Conservation (phyloP, 148 eudicot genomes). For the Camellia sinensis region DNA sequence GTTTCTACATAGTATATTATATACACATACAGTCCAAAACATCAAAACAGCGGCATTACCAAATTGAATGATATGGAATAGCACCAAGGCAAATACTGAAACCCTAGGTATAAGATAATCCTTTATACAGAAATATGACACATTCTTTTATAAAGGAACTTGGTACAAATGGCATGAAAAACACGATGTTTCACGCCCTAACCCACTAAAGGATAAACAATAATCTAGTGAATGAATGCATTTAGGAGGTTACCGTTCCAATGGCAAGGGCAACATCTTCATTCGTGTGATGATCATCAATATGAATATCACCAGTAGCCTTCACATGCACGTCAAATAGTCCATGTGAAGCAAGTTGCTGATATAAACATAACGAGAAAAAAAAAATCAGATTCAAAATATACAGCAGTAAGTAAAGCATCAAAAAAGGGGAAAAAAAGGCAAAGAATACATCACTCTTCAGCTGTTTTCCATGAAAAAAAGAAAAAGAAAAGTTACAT, state of each 20-base stretch:
- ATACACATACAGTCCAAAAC: neutral
- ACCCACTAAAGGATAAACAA: neutral
- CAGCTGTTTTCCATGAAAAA: too few species aligned
- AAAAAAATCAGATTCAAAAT: neutral
- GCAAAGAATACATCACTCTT: too few species aligned
- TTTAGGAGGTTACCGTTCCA: conserved; percentile 61
- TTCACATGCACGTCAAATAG: conserved; percentile 84
- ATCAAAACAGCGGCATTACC: neutral
- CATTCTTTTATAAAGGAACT: too few species aligned
- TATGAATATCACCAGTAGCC: conserved; percentile 89
- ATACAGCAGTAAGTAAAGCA: too few species aligned
- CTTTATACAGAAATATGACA: neutral
- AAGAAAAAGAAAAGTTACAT: neutral
- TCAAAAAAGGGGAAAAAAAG: too few species aligned
- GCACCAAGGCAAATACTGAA: neutral
- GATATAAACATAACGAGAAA: conserved; percentile 15
- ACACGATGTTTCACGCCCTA: neutral
- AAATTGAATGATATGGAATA: neutral
- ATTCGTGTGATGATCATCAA: conserved; percentile 96
- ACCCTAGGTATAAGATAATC: too few species aligned
- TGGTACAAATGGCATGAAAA: neutral
- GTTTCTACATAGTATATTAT: too few species aligned
- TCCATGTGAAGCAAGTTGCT: conserved; percentile 98
- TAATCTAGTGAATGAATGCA: neutral
- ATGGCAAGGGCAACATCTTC: conserved; percentile 96